Evolutionary conservation across 1,284 basidiomycete genomes (phyloP).

Genomic region (Moesziomyces parantarcticus): DNA sequence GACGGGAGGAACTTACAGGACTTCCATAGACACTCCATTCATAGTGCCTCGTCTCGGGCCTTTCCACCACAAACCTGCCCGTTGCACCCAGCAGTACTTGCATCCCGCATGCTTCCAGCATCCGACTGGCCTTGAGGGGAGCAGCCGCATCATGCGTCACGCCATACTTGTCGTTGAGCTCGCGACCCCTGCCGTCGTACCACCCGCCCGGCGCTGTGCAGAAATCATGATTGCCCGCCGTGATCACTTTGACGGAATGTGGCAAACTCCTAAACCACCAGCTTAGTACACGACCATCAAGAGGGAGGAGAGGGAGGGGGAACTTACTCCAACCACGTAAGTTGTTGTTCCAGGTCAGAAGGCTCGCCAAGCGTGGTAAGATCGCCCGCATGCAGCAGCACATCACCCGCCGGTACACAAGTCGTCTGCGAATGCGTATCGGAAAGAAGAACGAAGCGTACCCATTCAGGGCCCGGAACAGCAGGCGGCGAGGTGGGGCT

Average conservation of each 20-base stretch:
- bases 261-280: conserved; percentile 13
- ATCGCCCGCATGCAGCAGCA: conserved; percentile 51
- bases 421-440: conserved; percentile 46
- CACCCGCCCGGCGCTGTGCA: conserved; percentile 12
- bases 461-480: conserved; percentile 22
- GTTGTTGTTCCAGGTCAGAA: conserved; percentile 16
- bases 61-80: conserved; percentile 19
- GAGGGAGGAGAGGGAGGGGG: too few relatives aligned
- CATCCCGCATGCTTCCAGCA: conserved; percentile 2
- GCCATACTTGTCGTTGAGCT: conserved; percentile 27
- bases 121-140: conserved; percentile 3
- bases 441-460: conserved; percentile 47
- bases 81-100: conserved; percentile 34
- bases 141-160: conserved; percentile 16
- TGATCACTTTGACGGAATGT: conserved; percentile 38
- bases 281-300: too few relatives aligned
- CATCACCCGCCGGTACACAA: conserved; percentile 31
- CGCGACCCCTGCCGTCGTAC: conserved; percentile 22
- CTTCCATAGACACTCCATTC: conserved; percentile 44
- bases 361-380: conserved; percentile 40
- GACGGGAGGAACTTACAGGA: conserved; percentile 15
- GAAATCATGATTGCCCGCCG: conserved; percentile 53
- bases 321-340: conserved; percentile 45
- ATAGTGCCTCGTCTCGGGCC: conserved; percentile 13
- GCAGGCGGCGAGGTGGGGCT: conserved; percentile 24